Conservation (phyloP, 345 rosid species). For the Turritis glabra region DNA sequence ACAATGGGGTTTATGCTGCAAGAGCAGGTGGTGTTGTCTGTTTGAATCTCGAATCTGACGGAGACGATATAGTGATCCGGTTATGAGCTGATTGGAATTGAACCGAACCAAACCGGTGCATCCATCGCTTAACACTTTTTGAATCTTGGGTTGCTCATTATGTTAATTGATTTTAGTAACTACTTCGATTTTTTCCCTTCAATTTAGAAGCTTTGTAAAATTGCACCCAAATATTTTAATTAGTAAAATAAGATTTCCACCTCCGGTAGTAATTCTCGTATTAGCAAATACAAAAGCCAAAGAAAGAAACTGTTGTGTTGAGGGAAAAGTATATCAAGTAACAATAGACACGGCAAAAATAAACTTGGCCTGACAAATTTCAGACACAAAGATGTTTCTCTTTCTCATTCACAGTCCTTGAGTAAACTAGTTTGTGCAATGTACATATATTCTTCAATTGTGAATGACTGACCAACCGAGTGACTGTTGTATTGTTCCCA, state of each 20-base stretch:
- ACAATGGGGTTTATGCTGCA: neutral
- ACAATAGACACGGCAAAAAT: constrained; percentile 33
- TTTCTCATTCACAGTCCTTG: constrained; percentile 28
- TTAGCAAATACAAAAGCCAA: constrained; percentile 15
- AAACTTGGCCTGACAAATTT: constrained; percentile 28
- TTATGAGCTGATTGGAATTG: neutral
- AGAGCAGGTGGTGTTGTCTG: neutral
- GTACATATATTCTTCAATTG: constrained; percentile 28
- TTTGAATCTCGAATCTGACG: neutral
- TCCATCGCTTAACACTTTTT: neutral
- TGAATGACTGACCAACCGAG: constrained; percentile 14
- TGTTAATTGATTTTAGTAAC: neutral
- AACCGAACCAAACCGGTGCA: constrained; percentile 2
- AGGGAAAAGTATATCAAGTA: neutral
- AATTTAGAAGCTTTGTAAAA: too few relatives aligned
- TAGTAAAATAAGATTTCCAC: neutral
- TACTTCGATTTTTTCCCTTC: too few relatives aligned
- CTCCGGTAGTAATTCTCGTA: neutral
- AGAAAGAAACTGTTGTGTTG: neutral
- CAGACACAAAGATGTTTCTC: constrained; percentile 23
- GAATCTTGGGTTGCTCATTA: neutral
- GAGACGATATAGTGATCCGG: neutral
- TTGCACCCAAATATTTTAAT: constrained; percentile 1
- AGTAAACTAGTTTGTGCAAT: constrained; percentile 29
- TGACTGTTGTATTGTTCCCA: neutral